These are phyloP conservation scores for Sindora glabra DNA, from an alignment of 306 rosid species.

Conservation along the genomic window DNA sequence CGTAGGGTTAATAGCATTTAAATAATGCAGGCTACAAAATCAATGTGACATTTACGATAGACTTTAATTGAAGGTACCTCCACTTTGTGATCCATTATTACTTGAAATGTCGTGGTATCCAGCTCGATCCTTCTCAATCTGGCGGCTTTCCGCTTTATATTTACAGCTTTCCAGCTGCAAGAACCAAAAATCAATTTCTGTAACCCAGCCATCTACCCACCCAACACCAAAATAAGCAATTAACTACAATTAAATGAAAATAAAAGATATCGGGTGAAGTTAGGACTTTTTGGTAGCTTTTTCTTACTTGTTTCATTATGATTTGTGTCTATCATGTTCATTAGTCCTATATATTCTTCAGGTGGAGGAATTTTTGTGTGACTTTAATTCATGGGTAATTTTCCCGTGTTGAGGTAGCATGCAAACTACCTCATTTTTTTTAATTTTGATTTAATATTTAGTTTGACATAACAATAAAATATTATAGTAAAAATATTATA, in stretches of 20 bases:
- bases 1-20: background rate
- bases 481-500: too few relatives aligned
- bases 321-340: too few relatives aligned
- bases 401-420: too few relatives aligned
- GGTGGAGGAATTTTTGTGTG: too few relatives aligned
- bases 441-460: too few relatives aligned
- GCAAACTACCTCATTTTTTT: too few relatives aligned
- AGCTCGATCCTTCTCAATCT: slow-evolving; percentile 31
- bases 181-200: background rate
- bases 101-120: slow-evolving; percentile 39
- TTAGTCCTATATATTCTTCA: too few relatives aligned
- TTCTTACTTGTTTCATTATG: too few relatives aligned
- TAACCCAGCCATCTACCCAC: slow-evolving; percentile 19
- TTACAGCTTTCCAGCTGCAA: slow-evolving; percentile 34
- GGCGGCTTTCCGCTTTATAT: slow-evolving; percentile 28
- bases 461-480: too few relatives aligned
- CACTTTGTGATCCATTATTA: slow-evolving; percentile 27
- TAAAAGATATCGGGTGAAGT: too few relatives aligned
- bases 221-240: slow-evolving; percentile 12
- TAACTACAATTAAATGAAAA: background rate
- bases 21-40: background rate
- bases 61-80: slow-evolving; percentile 23
- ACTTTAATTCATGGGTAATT: too few relatives aligned
- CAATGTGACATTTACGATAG: background rate
- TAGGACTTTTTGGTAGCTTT: too few relatives aligned